Base-by-base conservation (phyloP, 306 rosid species). In the Cercis canadensis region DNA sequence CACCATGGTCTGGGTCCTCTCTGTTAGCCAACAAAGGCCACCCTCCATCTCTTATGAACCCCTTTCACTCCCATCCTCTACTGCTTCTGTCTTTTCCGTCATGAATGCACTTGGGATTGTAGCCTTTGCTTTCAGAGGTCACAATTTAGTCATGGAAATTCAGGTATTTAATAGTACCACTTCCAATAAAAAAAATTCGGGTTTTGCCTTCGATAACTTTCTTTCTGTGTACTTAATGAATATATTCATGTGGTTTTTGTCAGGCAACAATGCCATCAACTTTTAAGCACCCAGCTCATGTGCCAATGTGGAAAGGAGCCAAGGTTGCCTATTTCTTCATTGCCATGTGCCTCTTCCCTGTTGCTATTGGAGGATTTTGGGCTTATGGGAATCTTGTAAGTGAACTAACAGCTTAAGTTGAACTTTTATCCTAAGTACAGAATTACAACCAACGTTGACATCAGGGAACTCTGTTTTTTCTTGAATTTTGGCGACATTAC, bases 271-370 rank as follows among this genome's bases (percentile, higher is more conserved):
- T 94, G 99, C 99, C 99, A 17, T 94, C 99, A 16, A 94, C 97
- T 46, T 94, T 94, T 68, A 94, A 94, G 85, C 95, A 94, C 72
- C 99, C 99, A 7, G 99, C 99, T 81, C 96, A 91, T 55, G 96
- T 94, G 47, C 99, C 99, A 11, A 94, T 94, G 99, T 94, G 99
- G 99, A 91, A 82, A 86, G 99, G 99, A 46, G 99, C 97, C 80
- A 94, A 91, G 81, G 97, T 94, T 80, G 99, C 96, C 46, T 94
- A 91, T 80, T 85, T 94, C 81, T 89, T 94, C 84, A 94, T 94
- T 65, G 99, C 99, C 39, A 72, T 88, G 90, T 94, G 97, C 83
- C 72, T 94, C 74, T 94, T 94, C 74, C 99, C 99, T 24, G 86
- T 94, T 69, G 88, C 99, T 15, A 89, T 94, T 65, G 99, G 99